Evolutionary conservation across 2,329 filamentous ascomycete species (phyloP).

Genomic region (Fusarium brachygibbosum): DNA sequence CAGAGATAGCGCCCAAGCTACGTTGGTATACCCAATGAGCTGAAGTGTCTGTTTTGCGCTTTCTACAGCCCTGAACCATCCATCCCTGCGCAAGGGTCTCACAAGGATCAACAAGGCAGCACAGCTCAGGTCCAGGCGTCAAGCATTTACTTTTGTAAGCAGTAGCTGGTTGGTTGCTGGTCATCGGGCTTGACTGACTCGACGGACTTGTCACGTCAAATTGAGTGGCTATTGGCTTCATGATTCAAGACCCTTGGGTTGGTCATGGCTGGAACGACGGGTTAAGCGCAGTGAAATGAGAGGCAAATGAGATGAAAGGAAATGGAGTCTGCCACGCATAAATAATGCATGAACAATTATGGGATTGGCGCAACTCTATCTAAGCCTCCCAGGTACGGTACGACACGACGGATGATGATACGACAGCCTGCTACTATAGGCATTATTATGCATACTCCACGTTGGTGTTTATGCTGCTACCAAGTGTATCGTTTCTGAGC

Average conservation of each 20-base stretch:
- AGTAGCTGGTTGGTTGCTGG: conserved; percentile 19
- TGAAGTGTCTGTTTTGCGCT: conserved; percentile 19
- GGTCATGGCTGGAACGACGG: conserved; percentile 1
- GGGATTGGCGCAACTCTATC: conserved; percentile 28
- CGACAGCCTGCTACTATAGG: not conserved
- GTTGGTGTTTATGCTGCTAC: conserved; percentile 11
- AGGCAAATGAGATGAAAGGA: conserved; percentile 1
- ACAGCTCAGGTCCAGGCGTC: conserved; percentile 28
- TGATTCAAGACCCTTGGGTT: conserved; percentile 1
- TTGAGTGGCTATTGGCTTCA: conserved; percentile 40
- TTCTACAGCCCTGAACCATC: conserved; percentile 22
- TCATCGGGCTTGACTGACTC: conserved; percentile 38
- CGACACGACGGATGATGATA: not conserved
- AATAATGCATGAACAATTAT: conserved; percentile 15
- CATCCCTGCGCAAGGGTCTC: conserved; percentile 32
- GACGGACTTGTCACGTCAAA: conserved; percentile 11
- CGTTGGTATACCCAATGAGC: conserved; percentile 33
- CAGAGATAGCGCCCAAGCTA: conserved; percentile 20
- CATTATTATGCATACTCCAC: conserved; percentile 17
- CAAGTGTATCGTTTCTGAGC: conserved; percentile 10
- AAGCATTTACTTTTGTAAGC: conserved; percentile 23
- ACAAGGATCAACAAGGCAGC: conserved; percentile 21
- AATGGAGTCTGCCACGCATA: conserved; percentile 14
- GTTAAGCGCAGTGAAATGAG: conserved; percentile 20
- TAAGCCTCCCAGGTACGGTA: conserved; percentile 30